A percentile compares a stretch with the other conserved stretches of the same genome.
phyloP scores from a whole-genome alignment of 306 rosid species.

The Fragaria vesca region DNA sequence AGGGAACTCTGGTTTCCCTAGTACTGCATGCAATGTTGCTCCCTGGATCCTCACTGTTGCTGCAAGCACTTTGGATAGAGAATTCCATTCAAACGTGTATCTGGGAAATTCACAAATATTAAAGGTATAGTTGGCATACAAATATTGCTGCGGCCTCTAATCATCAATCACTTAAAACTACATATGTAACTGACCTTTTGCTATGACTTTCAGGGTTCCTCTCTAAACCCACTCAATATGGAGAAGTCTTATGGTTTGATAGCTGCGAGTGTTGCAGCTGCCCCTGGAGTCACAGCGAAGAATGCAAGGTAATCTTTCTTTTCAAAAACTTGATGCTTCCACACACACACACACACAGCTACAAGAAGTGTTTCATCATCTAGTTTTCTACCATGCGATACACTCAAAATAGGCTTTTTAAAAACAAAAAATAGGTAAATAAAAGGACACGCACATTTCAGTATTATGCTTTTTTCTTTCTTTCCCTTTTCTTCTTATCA shows the following conservation, averaged over 20 bases:
- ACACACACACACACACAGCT: not conserved
- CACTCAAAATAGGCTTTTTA: not conserved
- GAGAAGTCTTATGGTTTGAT: constrained; percentile 40
- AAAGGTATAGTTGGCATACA: constrained; percentile 41
- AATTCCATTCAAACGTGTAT: constrained; percentile 52
- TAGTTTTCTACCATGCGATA: not conserved
- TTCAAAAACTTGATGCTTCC: not conserved
- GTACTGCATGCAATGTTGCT: constrained; percentile 69
- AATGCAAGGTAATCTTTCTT: constrained; percentile 55
- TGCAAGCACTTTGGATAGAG: constrained; percentile 60
- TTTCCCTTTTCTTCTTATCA: not conserved
- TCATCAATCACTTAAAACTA: not conserved
- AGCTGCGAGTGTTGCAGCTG: constrained; percentile 58
- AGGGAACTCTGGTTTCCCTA: constrained; percentile 58
- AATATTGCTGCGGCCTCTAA: not conserved
- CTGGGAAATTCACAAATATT: constrained; percentile 59
- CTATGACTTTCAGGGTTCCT: constrained; percentile 48
- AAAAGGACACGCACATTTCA: not conserved
- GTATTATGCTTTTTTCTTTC: not conserved
- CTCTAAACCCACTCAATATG: constrained; percentile 65
- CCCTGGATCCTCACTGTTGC: constrained; percentile 84
- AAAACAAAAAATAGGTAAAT: not conserved
- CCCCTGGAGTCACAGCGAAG: constrained; percentile 40
- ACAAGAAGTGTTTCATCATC: not conserved
- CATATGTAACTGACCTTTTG: not conserved